Base-by-base conservation (phyloP, 257 asterid species). In the Petrea volubilis region DNA sequence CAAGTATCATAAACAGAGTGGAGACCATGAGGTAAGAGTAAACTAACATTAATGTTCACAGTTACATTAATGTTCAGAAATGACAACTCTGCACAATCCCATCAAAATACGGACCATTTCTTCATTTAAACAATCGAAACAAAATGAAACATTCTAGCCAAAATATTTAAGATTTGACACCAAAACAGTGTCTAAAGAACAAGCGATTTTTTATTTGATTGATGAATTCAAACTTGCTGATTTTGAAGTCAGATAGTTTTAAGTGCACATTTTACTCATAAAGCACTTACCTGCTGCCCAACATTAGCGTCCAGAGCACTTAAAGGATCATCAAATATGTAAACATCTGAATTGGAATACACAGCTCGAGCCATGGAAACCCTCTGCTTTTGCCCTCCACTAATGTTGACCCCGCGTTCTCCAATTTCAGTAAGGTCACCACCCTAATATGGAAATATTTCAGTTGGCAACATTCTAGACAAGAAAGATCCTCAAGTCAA, bases 341-440 rank as follows among this genome's bases (percentile, higher is more conserved):
- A 95, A 49, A 92, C 96, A 79, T 95, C 99, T 7, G 99, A 92
- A 86, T 88, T 70, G 33, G 98, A 95, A 79, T 95, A 95, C 46
- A 90, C 96, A 60, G 98, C 98, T 60, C 99, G 84, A 57, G 99
- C 99, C 98, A 95, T 85, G 50, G 99, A 95, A 80, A 95, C 98
- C 73, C 99, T 88, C 77, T 95, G 99, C 86, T 91, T 95, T 80
- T 95, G 99, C 29, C 99, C 99, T 74, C 99, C 99, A 83, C 99
- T 95, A 51, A 95, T 92, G 80, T 95, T 95, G 82, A 95, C 97
- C 66, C 99, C 99, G 40, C 99, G 93, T 84, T 95, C 99, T 62
- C 99, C 99, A 77, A 95, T 95, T 87, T 95, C 99, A 75, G 99
- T 92, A 78, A 90, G 87, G 84, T 95, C 98, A 68, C 96, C 95